A percentile compares a stretch with the other conserved stretches of the same genome.
phyloP scores from a whole-genome alignment of 164 flowering plant genomes.

The Cinnamomum chago region DNA sequence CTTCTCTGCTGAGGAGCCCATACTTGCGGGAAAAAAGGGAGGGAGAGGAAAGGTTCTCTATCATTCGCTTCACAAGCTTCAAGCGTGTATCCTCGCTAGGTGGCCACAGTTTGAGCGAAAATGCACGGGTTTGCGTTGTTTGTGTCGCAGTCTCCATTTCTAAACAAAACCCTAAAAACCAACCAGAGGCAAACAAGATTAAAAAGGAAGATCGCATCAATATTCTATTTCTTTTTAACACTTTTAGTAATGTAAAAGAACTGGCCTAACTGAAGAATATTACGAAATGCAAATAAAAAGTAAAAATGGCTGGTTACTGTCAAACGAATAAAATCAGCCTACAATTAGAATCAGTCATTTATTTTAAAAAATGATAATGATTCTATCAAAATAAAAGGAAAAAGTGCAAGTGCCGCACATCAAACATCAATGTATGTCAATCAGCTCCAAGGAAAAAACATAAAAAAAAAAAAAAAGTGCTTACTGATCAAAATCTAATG shows the following conservation, averaged over 20 bases:
- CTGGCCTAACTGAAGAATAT: background rate
- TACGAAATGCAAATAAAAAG: too few species aligned
- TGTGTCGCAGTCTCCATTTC: constrained; percentile 33
- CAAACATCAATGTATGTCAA: too few species aligned
- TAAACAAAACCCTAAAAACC: background rate
- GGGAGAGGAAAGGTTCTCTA: constrained; percentile 64
- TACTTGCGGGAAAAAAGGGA: constrained; percentile 77
- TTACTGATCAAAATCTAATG: too few species aligned
- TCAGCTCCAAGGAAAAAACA: too few species aligned
- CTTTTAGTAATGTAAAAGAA: background rate
- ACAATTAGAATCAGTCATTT: background rate
- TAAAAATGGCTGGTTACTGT: too few species aligned
- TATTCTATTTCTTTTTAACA: background rate
- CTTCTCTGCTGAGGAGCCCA: constrained; percentile 53
- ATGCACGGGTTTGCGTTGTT: constrained; percentile 29
- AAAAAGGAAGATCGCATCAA: background rate
- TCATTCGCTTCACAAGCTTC: constrained; percentile 77
- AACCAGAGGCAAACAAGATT: background rate
- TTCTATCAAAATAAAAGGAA: background rate
- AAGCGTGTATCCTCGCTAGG: constrained; percentile 74
- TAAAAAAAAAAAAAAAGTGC: too few species aligned
- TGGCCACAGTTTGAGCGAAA: constrained; percentile 91
- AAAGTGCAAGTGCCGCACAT: too few species aligned
- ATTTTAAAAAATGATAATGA: background rate
- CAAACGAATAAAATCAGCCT: background rate